Conservation (phyloP, 2,329 filamentous ascomycete genomes). For the Verticillium tricorpus region DNA sequence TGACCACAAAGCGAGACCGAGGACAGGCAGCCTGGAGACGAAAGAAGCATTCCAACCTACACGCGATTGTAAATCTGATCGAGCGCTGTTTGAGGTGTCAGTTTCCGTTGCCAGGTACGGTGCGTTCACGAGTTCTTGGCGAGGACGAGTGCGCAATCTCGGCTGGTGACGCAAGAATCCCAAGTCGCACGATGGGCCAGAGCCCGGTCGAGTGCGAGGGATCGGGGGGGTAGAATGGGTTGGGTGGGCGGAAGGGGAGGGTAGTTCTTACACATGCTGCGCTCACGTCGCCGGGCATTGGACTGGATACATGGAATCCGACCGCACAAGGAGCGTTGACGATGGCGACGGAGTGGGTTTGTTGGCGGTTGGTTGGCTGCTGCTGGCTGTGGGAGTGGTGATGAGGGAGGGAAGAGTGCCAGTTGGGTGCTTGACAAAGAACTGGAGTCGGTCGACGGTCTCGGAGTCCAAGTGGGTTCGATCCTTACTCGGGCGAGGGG, state of each 20-base stretch:
- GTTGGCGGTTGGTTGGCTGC: background rate
- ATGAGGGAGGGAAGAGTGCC: background rate
- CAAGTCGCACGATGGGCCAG: background rate
- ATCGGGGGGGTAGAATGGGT: background rate
- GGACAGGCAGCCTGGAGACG: constrained; percentile 7
- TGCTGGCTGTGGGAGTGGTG: background rate
- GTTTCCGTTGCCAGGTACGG: constrained; percentile 10
- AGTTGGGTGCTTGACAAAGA: background rate
- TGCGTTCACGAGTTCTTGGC: background rate
- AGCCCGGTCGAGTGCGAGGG: background rate
- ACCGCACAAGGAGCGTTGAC: background rate
- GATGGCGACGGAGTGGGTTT: background rate
- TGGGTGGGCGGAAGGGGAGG: background rate
- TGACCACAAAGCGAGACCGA: background rate
- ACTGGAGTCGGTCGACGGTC: background rate
- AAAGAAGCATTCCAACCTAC: constrained; percentile 28
- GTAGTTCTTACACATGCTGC: background rate
- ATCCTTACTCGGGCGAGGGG: background rate
- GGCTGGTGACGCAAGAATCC: background rate
- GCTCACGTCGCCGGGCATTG: background rate
- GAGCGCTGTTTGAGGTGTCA: constrained; percentile 39
- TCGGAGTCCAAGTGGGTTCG: background rate
- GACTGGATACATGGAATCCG: background rate
- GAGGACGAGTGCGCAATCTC: background rate
- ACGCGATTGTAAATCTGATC: constrained; percentile 46